Percentiles rank a stretch among this genome's conserved stretches.
Evolutionary conservation across 2,329 filamentous ascomycete species (phyloP).

Genomic region (Apiospora pterosperma): DNA sequence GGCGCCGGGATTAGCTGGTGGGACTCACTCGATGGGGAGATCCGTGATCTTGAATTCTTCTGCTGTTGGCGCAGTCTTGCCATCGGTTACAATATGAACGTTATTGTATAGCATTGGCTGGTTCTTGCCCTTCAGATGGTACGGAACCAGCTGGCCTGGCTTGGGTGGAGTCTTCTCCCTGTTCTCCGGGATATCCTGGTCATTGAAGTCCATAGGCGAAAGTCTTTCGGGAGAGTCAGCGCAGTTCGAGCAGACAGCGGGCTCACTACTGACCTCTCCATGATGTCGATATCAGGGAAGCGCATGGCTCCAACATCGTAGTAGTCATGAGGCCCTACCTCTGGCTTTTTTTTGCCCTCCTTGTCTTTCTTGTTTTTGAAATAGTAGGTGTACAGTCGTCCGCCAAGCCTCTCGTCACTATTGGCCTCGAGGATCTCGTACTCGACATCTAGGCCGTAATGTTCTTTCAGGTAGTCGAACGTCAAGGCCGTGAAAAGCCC

Average conservation of each 20-base stretch:
- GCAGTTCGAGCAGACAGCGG: background rate
- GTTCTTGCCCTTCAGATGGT: background rate
- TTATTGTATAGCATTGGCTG: background rate
- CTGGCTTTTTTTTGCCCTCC: background rate
- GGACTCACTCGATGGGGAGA: background rate
- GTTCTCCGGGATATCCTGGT: background rate
- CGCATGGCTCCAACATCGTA: slow-evolving; percentile 21
- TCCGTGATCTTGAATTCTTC: background rate
- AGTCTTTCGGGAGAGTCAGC: slow-evolving; percentile 7
- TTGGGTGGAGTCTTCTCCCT: background rate
- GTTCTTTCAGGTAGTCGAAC: slow-evolving; percentile 9
- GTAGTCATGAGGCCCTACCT: slow-evolving; percentile 14
- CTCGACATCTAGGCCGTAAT: background rate
- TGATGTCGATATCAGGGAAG: slow-evolving; percentile 16
- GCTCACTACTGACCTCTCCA: slow-evolving; percentile 9
- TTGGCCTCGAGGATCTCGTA: slow-evolving; percentile 18
- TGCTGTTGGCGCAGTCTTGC: background rate
- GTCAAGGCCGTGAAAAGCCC: slow-evolving; percentile 17
- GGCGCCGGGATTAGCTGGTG: background rate
- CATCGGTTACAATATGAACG: background rate
- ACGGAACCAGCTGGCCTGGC: background rate
- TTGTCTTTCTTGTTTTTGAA: slow-evolving; percentile 9
- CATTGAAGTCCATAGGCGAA: background rate
- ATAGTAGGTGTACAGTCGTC: slow-evolving; percentile 16
- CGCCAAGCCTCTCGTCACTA: slow-evolving; percentile 10